These are phyloP conservation scores for Russula emetica DNA, from an alignment of 768 basidiomycete species.

Conservation along the genomic window DNA sequence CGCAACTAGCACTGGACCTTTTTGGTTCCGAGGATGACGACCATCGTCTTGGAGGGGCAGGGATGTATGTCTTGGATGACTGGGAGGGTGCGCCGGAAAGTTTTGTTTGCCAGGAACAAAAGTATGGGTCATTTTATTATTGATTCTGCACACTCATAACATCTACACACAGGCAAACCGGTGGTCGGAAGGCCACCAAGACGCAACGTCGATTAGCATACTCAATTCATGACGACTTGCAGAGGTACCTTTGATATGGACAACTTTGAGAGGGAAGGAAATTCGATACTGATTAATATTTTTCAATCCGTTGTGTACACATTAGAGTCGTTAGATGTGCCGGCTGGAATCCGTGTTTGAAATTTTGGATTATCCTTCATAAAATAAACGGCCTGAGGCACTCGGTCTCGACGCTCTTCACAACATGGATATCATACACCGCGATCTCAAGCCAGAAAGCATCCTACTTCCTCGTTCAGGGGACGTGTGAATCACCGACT, in stretches of 20 bases:
- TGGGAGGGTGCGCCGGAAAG: conserved; percentile 97
- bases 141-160: conserved; percentile 5
- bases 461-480: conserved; percentile 26
- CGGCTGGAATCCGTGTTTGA: too few species aligned
- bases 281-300: neutral
- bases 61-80: conserved; percentile 84
- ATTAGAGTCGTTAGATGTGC: too few species aligned
- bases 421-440: conserved; percentile 28
- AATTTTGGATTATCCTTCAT: too few species aligned
- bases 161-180: conserved; percentile 57
- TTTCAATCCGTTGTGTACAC: too few species aligned
- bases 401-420: conserved; percentile 26
- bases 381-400: too few species aligned
- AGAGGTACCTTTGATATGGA: conserved; percentile 15
- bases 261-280: neutral
- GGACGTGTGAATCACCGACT: conserved; percentile 26
- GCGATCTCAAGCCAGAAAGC: conserved; percentile 30
- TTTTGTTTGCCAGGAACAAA: conserved; percentile 97
- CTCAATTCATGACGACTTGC: conserved; percentile 72
- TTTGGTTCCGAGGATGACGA: conserved; percentile 79
- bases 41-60: conserved; percentile 41
- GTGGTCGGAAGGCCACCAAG: conserved; percentile 84
- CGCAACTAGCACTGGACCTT: conserved; percentile 89
- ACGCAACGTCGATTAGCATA: conserved; percentile 81
- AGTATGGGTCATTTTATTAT: conserved; percentile 40